Conservation (phyloP, 2,329 filamentous ascomycete genomes). For the Tolypocladium ovalisporum region DNA sequence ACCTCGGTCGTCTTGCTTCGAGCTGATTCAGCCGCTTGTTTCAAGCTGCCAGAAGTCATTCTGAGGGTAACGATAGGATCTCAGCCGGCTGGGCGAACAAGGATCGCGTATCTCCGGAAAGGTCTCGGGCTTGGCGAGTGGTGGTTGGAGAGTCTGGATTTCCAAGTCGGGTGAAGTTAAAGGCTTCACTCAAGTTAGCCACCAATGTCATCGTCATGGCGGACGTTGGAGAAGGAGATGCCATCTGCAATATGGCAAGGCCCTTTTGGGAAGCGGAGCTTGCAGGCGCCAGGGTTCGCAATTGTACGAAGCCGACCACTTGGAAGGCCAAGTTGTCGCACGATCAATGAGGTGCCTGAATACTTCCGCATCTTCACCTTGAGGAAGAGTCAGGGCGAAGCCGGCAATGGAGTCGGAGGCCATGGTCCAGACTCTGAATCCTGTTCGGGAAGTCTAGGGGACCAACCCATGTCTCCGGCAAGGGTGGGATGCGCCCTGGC, state of each 20-base stretch:
- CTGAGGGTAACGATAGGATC: background rate
- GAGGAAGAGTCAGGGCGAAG: background rate
- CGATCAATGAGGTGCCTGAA: background rate
- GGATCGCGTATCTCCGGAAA: background rate
- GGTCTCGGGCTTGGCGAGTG: background rate
- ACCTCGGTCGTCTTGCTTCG: constrained; percentile 39
- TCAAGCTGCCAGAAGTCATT: constrained; percentile 36
- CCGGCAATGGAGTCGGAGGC: background rate
- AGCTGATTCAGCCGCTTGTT: constrained; percentile 49
- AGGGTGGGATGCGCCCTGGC: constrained; percentile 5
- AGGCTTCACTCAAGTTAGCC: background rate
- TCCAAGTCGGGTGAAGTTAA: background rate
- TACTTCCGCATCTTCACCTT: background rate
- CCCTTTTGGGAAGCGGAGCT: background rate
- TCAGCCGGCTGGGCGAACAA: background rate
- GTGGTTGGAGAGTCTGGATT: background rate
- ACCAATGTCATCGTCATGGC: background rate
- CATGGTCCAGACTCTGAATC: background rate
- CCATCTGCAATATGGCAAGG: background rate
- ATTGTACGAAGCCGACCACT: background rate
- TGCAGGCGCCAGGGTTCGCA: too few relatives aligned
- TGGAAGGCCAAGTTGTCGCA: background rate
- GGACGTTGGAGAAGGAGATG: background rate
- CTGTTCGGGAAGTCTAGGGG: background rate
- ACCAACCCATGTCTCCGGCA: background rate